Conservation (phyloP, 306 rosid genomes). For the Begonia masoniana region DNA sequence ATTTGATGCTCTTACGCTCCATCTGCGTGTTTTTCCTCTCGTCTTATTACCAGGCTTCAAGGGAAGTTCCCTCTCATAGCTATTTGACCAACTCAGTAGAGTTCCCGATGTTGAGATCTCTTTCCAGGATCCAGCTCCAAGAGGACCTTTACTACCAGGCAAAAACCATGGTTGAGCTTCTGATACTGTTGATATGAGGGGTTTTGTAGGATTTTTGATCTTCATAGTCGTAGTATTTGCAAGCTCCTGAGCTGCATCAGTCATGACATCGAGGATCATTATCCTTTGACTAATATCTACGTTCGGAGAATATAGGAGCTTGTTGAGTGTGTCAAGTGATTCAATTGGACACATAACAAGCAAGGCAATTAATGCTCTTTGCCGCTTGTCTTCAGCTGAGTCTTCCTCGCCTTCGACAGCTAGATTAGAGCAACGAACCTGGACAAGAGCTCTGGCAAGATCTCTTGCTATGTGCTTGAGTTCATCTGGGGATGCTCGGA, state of each 20-base stretch:
- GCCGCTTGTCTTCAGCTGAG: constrained; percentile 74
- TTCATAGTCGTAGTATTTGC: constrained; percentile 43
- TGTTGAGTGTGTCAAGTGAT: constrained; percentile 60
- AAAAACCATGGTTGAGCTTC: constrained; percentile 84
- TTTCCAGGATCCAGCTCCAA: constrained; percentile 78
- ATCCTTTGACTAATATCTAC: constrained; percentile 85
- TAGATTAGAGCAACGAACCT: constrained; percentile 85
- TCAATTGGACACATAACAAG: constrained; percentile 62
- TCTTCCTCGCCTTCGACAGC: constrained; percentile 93
- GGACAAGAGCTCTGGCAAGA: constrained; percentile 69
- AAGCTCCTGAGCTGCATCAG: constrained; percentile 91
- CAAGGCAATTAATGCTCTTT: constrained; percentile 68
- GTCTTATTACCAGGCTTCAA: constrained; percentile 39
- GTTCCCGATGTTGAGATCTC: constrained; percentile 56
- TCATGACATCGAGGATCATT: constrained; percentile 87
- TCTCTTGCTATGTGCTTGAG: constrained; percentile 66
- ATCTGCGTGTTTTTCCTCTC: constrained; percentile 77
- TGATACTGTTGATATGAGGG: constrained; percentile 59
- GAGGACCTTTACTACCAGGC: constrained; percentile 62
- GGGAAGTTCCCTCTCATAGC: constrained; percentile 79
- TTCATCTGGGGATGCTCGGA: constrained; percentile 92
- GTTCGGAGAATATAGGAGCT: constrained; percentile 73
- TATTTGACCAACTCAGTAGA: constrained; percentile 72
- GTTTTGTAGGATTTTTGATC: constrained; percentile 38
- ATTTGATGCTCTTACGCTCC: constrained; percentile 48